Evolutionary conservation across 2,329 filamentous ascomycete species (phyloP).

Genomic region (Conoideocrella luteorostrata): DNA sequence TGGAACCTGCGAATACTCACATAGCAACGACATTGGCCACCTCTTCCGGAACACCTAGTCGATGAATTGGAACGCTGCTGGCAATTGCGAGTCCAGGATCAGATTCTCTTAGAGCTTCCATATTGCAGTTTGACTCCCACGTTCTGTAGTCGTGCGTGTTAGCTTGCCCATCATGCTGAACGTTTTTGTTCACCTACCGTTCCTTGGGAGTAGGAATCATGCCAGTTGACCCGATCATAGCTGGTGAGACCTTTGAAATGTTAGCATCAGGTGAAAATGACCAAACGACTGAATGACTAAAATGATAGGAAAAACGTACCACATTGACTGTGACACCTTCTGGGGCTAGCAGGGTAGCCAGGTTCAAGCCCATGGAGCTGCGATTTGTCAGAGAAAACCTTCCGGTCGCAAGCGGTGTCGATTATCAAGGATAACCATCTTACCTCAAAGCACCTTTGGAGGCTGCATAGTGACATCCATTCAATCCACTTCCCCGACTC

Average conservation of each 20-base stretch:
- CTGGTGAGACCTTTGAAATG: constrained; percentile 6
- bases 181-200: background rate
- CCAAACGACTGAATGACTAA: too few relatives aligned
- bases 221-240: constrained; percentile 11
- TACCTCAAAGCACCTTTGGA: constrained; percentile 10
- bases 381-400: too few relatives aligned
- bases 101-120: constrained; percentile 1
- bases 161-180: background rate
- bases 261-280: too few relatives aligned
- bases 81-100: constrained; percentile 9
- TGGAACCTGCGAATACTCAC: background rate
- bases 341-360: constrained; percentile 7
- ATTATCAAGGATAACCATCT: too few relatives aligned
- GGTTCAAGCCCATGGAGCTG: constrained; percentile 10
- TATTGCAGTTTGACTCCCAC: constrained; percentile 4
- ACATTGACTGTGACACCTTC: constrained; percentile 10
- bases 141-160: background rate
- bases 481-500: constrained; percentile 8
- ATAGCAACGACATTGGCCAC: constrained; percentile 9
- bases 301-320: background rate
- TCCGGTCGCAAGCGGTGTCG: too few relatives aligned
- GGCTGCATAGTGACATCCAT: constrained; percentile 11
- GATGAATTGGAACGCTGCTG: constrained; percentile 7
- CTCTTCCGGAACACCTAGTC: constrained; percentile 8
- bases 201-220: constrained; percentile 9